A percentile compares a stretch with the other conserved stretches of the same genome.
Conservation (phyloP, 192 early-diverging fungal genomes). For the Backusella psychrophila region DNA sequence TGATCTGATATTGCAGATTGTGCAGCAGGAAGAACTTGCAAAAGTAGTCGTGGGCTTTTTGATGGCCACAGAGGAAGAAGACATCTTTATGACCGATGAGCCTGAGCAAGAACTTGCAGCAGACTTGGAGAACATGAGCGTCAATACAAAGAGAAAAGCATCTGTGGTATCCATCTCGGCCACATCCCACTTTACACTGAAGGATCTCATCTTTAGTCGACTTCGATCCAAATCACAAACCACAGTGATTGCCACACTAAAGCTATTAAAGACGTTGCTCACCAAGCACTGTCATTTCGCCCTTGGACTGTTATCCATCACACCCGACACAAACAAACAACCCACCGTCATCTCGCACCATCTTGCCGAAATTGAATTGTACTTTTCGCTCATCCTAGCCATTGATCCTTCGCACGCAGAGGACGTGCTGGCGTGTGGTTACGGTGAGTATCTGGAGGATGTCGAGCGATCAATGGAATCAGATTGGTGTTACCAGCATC, state of each 20-base stretch:
- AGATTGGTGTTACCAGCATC: slow-evolving; percentile 49
- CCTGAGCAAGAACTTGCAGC: neutral
- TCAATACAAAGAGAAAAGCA: neutral
- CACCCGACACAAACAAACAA: slow-evolving; percentile 41
- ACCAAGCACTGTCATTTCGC: slow-evolving; percentile 75
- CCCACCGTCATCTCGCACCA: slow-evolving; percentile 53
- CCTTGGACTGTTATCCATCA: slow-evolving; percentile 72
- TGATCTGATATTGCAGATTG: slow-evolving; percentile 72
- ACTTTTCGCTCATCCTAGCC: slow-evolving; percentile 53
- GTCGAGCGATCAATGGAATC: slow-evolving; percentile 46
- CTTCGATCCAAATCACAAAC: slow-evolving; percentile 84
- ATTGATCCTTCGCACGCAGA: slow-evolving; percentile 50
- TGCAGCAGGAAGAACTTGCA: slow-evolving; percentile 74
- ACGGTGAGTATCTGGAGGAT: slow-evolving; percentile 54
- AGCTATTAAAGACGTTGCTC: slow-evolving; percentile 74
- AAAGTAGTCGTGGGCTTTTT: slow-evolving; percentile 76
- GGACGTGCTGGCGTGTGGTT: slow-evolving; percentile 53
- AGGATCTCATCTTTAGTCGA: slow-evolving; percentile 84
- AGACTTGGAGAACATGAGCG: neutral
- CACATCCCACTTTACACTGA: slow-evolving; percentile 62
- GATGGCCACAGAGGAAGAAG: slow-evolving; percentile 59
- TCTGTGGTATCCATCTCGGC: slow-evolving; percentile 23
- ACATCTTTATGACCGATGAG: neutral
- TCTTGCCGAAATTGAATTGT: slow-evolving; percentile 54
- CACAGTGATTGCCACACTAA: slow-evolving; percentile 82